A percentile compares a stretch with the other conserved stretches of the same genome.
Evolutionary conservation across 805 yeast species (phyloP).

Genomic region (Zygotorulaspora florentina): DNA sequence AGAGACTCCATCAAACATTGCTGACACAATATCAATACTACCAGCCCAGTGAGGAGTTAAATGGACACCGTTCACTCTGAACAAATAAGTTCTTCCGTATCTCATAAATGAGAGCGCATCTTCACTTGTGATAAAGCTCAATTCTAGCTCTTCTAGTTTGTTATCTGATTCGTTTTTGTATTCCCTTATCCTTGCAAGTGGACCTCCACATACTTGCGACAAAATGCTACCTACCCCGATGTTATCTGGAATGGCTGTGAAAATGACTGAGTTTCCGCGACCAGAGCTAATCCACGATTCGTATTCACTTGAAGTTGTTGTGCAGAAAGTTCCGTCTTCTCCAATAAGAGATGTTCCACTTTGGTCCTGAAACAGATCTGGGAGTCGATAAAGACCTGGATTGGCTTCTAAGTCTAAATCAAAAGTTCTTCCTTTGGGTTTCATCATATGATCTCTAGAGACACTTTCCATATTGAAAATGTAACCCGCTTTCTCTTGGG

Average conservation of each 20-base stretch:
- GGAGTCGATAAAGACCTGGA: conserved; percentile 14
- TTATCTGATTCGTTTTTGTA: conserved; percentile 11
- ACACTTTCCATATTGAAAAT: neutral
- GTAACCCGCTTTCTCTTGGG: neutral
- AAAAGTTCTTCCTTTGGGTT: neutral
- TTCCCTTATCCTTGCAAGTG: conserved; percentile 46
- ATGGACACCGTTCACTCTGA: conserved; percentile 54
- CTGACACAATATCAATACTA: conserved; percentile 6
- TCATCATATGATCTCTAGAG: neutral
- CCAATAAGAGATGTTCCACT: neutral
- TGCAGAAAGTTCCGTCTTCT: neutral
- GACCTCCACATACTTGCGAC: conserved; percentile 63
- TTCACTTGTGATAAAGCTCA: conserved; percentile 49
- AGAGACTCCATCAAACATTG: neutral
- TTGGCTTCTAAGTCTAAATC: conserved; percentile 12
- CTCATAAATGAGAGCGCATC: conserved; percentile 53
- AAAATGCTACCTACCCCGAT: conserved; percentile 50
- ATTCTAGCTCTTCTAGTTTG: conserved; percentile 37
- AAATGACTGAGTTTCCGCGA: conserved; percentile 24
- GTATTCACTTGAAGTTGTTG: conserved; percentile 9
- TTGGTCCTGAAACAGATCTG: conserved; percentile 12
- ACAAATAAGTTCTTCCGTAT: conserved; percentile 49
- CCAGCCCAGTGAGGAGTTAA: conserved; percentile 46
- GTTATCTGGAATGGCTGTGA: conserved; percentile 39
- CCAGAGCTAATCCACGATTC: conserved; percentile 3